Evolutionary conservation across 352 stramenopile species (phyloP).

Genomic region (Phytophthora chlamydospora): DNA sequence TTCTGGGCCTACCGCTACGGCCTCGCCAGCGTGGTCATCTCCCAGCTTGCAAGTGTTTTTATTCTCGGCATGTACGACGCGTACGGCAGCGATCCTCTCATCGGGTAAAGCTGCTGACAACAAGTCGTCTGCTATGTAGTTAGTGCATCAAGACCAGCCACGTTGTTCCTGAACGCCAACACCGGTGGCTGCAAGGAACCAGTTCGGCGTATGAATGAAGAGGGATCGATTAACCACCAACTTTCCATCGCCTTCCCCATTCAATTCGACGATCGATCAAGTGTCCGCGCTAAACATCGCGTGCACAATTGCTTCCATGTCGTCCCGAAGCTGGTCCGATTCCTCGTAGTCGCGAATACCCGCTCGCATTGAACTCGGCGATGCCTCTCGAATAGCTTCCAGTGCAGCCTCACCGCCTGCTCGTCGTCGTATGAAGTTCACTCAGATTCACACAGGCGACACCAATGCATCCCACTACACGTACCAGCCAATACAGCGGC

Average conservation of each 20-base stretch:
- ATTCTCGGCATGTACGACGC: constrained; percentile 55
- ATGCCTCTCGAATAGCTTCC: constrained; percentile 25
- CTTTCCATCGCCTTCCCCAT: not conserved
- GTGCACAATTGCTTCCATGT: constrained; percentile 34
- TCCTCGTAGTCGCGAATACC: constrained; percentile 33
- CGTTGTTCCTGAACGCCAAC: constrained; percentile 15
- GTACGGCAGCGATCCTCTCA: constrained; percentile 48
- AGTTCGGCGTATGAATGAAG: constrained; percentile 13
- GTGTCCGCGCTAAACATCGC: constrained; percentile 32
- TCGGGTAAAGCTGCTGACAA: constrained; percentile 24
- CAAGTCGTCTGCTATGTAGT: constrained; percentile 24
- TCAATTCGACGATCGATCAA: constrained; percentile 10
- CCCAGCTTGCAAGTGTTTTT: constrained; percentile 62
- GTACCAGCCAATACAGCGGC: constrained; percentile 32
- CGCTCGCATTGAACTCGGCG: constrained; percentile 15
- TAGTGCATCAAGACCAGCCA: constrained; percentile 12
- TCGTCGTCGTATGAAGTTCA: not conserved
- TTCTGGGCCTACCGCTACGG: constrained; percentile 65
- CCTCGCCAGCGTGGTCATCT: constrained; percentile 51
- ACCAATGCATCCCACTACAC: not conserved
- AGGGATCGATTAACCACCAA: not conserved
- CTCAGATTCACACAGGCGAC: constrained; percentile 2
- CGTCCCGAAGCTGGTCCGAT: constrained; percentile 34
- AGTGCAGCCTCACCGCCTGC: constrained; percentile 36
- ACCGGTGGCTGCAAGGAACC: constrained; percentile 13